Percentiles rank a stretch among this genome's conserved stretches.
Conservation (phyloP, 495 filamentous ascomycete genomes). For the Podospora pseudocomata region DNA sequence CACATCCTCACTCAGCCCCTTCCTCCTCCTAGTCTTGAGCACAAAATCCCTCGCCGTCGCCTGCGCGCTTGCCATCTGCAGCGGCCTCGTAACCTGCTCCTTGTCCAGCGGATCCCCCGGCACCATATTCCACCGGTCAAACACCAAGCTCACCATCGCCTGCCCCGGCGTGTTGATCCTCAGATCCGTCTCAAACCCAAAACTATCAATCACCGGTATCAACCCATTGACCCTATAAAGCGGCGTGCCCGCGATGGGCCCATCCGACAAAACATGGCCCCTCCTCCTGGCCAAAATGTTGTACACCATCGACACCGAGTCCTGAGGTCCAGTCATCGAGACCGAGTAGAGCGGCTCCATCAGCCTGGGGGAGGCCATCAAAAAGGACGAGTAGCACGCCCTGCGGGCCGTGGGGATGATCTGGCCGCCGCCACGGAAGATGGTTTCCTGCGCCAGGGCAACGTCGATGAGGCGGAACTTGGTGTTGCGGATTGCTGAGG, state of each 20-base stretch:
- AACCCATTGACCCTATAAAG: constrained; percentile 86
- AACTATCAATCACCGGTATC: constrained; percentile 92
- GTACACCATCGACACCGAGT: constrained; percentile 82
- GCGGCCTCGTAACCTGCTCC: constrained; percentile 71
- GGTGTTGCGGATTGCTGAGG: constrained; percentile 83
- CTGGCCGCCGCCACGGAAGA: constrained; percentile 91
- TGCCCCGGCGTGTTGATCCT: constrained; percentile 94
- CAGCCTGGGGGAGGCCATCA: constrained; percentile 92
- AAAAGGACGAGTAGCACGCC: constrained; percentile 88
- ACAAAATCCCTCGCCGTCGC: constrained; percentile 93
- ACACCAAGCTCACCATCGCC: constrained; percentile 83
- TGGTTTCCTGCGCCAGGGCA: constrained; percentile 78
- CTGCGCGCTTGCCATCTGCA: constrained; percentile 82
- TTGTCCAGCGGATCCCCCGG: constrained; percentile 93
- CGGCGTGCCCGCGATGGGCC: constrained; percentile 92
- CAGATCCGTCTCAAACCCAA: constrained; percentile 96
- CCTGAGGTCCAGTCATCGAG: constrained; percentile 88
- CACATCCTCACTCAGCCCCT: constrained; percentile 93
- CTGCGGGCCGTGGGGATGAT: constrained; percentile 93
- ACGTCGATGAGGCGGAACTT: constrained; percentile 94
- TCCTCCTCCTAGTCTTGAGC: constrained; percentile 87
- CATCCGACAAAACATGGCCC: constrained; percentile 90
- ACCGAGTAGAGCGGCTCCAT: constrained; percentile 95
- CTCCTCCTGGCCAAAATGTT: constrained; percentile 84
- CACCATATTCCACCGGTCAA: constrained; percentile 92